These are phyloP conservation scores for Passalora sequoiae DNA, from an alignment of 2,329 filamentous ascomycete genomes.

Conservation along the genomic window DNA sequence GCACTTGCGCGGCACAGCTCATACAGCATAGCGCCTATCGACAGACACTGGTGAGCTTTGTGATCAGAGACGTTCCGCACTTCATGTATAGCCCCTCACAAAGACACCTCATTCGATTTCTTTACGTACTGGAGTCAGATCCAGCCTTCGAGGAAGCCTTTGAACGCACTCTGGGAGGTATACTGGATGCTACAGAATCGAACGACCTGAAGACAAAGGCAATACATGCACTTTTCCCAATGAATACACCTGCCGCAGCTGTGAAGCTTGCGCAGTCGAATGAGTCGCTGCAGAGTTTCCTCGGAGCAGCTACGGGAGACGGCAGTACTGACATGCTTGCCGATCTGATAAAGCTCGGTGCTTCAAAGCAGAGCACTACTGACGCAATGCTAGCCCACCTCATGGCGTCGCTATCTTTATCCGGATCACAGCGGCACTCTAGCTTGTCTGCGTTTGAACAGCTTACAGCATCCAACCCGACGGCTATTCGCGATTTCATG, in stretches of 20 bases:
- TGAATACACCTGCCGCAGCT: constrained; percentile 33
- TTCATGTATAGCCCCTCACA: constrained; percentile 66
- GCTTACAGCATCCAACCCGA: constrained; percentile 33
- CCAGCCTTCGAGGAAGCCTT: constrained; percentile 33
- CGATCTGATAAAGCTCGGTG: constrained; percentile 22
- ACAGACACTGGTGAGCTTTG: constrained; percentile 40
- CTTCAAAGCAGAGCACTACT: constrained; percentile 34
- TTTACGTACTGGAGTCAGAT: constrained; percentile 47
- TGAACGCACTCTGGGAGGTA: constrained; percentile 14
- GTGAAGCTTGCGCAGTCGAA: constrained; percentile 35
- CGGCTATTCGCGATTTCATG: constrained; percentile 42
- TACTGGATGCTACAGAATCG: constrained; percentile 21
- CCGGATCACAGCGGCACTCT: constrained; percentile 16
- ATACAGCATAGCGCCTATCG: constrained; percentile 41
- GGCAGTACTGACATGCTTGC: constrained; percentile 11
- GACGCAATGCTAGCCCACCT: constrained; percentile 37
- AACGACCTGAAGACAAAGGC: constrained; percentile 19
- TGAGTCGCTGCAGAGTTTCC: constrained; percentile 9
- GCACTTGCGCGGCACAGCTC: constrained; percentile 40
- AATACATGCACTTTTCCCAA: constrained; percentile 29
- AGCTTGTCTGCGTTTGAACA: constrained; percentile 33
- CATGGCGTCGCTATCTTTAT: constrained; percentile 36
- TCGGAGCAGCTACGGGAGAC: constrained; percentile 1
- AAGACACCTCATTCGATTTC: constrained; percentile 58
- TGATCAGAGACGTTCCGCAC: constrained; percentile 52